A percentile compares a stretch with the other conserved stretches of the same genome.
These are phyloP conservation scores for Triticum turgidum DNA, from an alignment of 176 grass and related monocot genomes.

Conservation along the genomic window DNA sequence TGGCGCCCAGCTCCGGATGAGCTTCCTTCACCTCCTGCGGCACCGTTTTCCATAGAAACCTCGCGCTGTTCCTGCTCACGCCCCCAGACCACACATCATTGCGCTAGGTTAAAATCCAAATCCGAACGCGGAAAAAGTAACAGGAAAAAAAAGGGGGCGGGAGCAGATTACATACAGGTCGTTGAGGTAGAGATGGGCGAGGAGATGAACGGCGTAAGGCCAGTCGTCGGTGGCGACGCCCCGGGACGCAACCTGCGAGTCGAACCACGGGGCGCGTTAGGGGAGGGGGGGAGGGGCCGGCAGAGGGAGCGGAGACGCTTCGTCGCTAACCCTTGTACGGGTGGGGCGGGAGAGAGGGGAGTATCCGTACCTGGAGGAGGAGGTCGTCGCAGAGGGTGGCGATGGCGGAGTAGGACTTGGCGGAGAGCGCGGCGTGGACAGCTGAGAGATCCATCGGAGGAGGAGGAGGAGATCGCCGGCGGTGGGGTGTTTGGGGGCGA, in stretches of 20 bases:
- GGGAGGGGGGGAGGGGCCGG: neutral
- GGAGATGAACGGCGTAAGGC: slow-evolving; percentile 89
- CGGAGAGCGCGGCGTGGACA: slow-evolving; percentile 52
- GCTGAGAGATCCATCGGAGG: slow-evolving; percentile 69
- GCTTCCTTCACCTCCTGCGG: slow-evolving; percentile 76
- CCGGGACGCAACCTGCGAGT: slow-evolving; percentile 52
- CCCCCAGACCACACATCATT: neutral
- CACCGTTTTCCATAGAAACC: slow-evolving; percentile 81
- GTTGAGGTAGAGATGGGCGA: slow-evolving; percentile 68
- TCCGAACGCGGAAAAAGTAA: neutral
- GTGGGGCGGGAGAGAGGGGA: neutral
- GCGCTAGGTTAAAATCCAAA: slow-evolving; percentile 13
- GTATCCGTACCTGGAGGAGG: slow-evolving; percentile 45
- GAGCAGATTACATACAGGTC: slow-evolving; percentile 54
- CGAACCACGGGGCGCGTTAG: neutral
- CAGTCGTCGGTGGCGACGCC: slow-evolving; percentile 66
- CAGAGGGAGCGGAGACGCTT: neutral
- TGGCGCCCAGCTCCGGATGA: slow-evolving; percentile 60
- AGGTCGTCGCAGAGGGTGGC: slow-evolving; percentile 74
- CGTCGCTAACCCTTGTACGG: neutral
- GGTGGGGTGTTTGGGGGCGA: neutral
- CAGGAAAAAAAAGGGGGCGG: neutral
- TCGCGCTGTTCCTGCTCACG: slow-evolving; percentile 70
- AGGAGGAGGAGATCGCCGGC: slow-evolving; percentile 8
- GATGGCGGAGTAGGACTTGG: slow-evolving; percentile 47